Evolutionary conservation across 2,329 filamentous ascomycete species (phyloP), one percentile per base, ranked within the genome.

Genomic region (Xylaria hypoxylon): DNA sequence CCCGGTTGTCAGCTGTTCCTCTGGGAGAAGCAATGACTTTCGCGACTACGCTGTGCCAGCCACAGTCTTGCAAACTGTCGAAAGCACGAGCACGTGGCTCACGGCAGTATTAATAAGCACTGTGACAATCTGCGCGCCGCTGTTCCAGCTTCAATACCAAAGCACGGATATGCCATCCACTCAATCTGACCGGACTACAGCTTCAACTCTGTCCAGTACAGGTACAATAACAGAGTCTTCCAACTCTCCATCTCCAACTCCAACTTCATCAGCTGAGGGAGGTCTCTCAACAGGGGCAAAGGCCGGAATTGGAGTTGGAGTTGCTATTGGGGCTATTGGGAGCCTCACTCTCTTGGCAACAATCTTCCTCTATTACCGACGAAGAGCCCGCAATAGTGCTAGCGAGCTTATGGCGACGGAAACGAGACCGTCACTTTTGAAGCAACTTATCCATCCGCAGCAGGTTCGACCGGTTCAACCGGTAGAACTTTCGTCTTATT

Each of bases 61-160:
- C 6, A 65, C 62, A 10, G 42, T 45, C 40, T 51, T 26, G 5
- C 40, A 28, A 45, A 58, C 40, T 8, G 42, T 17, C 15, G 40
- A 19, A 33, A 44, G 22, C 15, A 7, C 38, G 22, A 55, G 17
- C 11, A 53, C 58, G 0, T 47, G 8, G 33, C 33, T 40, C n/a
- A 24, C 31, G 22, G 57, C 55, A 3, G 35, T 38, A 17, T 40
- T 35, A 40, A 65, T 24, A 45, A 68, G 52, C 51, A 19, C 13
- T 52, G 59, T 75, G 15, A 58, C 63, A 1, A 15, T 78, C 1
- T 71, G 56, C 13, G 76, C 76, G 17, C 75, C 76, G 3, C 65
- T 79, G 48, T 72, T 78, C 67, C 77, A 79, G 67, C 72, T 79
- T 56, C 72, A 74, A 47, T 70, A 65, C 56, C 68, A 73, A 44